phyloP scores from a whole-genome alignment of 805 yeast species.

The Candida michaelii region DNA sequence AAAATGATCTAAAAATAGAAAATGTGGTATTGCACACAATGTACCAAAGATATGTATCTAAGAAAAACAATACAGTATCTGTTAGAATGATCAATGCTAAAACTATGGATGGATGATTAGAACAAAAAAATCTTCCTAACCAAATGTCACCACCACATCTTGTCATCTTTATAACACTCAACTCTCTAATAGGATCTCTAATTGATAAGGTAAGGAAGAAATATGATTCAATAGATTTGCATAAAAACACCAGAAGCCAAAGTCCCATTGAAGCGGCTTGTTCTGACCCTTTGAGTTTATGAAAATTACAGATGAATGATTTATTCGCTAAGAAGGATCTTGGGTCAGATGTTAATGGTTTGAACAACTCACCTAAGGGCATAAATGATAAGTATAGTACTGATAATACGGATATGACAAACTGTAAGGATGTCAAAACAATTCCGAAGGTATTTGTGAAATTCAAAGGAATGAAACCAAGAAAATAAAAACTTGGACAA shows the following conservation, averaged over 20 bases:
- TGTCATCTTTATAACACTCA: conserved; percentile 53
- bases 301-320: conserved; percentile 61
- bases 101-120: conserved; percentile 55
- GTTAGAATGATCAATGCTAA: conserved; percentile 54
- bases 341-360: conserved; percentile 20
- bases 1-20: conserved; percentile 68
- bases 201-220: conserved; percentile 72
- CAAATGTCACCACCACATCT: conserved; percentile 63
- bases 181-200: conserved; percentile 70
- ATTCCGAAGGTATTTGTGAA: conserved; percentile 33
- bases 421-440: conserved; percentile 52
- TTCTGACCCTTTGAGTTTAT: conserved; percentile 51
- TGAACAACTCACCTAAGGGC: conserved; percentile 60
- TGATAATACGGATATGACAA: conserved; percentile 52
- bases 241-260: conserved; percentile 65
- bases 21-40: conserved; percentile 75
- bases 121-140: conserved; percentile 54
- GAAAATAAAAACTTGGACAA: conserved; percentile 53
- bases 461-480: conserved; percentile 37
- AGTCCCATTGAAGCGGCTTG: conserved; percentile 63
- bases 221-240: conserved; percentile 75
- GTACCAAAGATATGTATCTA: conserved; percentile 86
- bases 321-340: conserved; percentile 53
- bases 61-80: conserved; percentile 67
- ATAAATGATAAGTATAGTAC: conserved; percentile 57